A percentile compares a stretch with the other conserved stretches of the same genome.
Evolutionary conservation across 768 basidiomycete species (phyloP).

Genomic region (Glaciozyma martinii): DNA sequence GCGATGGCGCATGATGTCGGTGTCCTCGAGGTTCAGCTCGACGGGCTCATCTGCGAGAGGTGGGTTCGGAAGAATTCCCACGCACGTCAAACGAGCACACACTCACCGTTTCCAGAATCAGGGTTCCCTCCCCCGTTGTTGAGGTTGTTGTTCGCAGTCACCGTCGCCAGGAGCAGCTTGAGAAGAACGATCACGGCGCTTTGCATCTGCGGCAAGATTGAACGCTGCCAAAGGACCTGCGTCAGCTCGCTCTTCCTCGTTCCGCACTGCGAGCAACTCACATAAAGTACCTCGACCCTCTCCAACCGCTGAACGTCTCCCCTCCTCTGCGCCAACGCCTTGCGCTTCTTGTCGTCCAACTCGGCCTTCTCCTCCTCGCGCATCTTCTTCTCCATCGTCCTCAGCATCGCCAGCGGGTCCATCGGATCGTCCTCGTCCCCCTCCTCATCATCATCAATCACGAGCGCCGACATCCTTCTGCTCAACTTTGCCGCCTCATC

Average conservation of each 20-base stretch:
- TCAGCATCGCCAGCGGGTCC: slow-evolving; percentile 35
- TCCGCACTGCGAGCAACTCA: slow-evolving; percentile 42
- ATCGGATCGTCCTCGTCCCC: slow-evolving; percentile 32
- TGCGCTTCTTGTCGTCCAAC: slow-evolving; percentile 44
- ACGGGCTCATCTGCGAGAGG: slow-evolving; percentile 45
- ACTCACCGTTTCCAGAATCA: slow-evolving; percentile 4
- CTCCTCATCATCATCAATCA: slow-evolving; percentile 31
- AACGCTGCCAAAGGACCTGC: slow-evolving; percentile 48
- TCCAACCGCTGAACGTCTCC: slow-evolving; percentile 80
- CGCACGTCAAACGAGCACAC: not conserved
- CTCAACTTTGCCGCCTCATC: slow-evolving; percentile 2
- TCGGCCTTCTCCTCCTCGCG: slow-evolving; percentile 6
- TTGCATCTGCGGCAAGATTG: slow-evolving; percentile 71
- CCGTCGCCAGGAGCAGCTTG: slow-evolving; percentile 84
- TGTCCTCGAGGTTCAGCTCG: slow-evolving; percentile 69
- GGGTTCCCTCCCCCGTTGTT: slow-evolving; percentile 1
- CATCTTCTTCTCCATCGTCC: slow-evolving; percentile 13
- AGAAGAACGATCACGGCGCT: slow-evolving; percentile 88
- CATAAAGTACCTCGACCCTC: slow-evolving; percentile 87
- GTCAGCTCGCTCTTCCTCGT: not conserved
- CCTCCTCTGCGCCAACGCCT: slow-evolving; percentile 57
- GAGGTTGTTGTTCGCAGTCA: slow-evolving; percentile 57
- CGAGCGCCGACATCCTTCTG: slow-evolving; percentile 21
- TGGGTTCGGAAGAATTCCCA: not conserved
- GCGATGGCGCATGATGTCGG: slow-evolving; percentile 86